Evolutionary conservation across 2,329 filamentous ascomycete species (phyloP), one percentile per base, ranked within the genome.

Genomic region (Pseudopyricularia cyperi): DNA sequence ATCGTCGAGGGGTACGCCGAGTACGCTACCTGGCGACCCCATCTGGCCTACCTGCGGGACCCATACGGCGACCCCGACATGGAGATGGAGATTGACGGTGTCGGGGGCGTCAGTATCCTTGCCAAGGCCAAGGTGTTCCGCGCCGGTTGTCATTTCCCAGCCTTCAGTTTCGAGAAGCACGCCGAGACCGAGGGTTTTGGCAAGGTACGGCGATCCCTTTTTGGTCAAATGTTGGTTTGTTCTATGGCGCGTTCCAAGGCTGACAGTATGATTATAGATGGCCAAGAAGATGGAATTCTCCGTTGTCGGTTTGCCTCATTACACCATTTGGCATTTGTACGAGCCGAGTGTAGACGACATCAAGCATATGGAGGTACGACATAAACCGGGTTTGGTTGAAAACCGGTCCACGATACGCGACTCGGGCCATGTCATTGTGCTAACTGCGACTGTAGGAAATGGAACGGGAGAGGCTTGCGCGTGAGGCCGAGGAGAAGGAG

Each of bases 281-380:
- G 88, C 93, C 15, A 93, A 89, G 67, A 84, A 88, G 55, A 97
- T 98, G 93, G 77, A 86, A 54, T 97, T 88, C 63, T 95, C 90
- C 0, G 93, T 98, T 17, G 86, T 98, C 54, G 93, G 93, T 32
- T 76, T 98, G 47, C 93, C 93, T 7, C 93, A 98, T 65, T 98
- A 98, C 68, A 95, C 89, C 1, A 96, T 98, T 58, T 98, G 93
- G 93, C 93, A 98, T 82, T 75, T 98, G 62, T 98, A 98, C 72
- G 93, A 98, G 68, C 93, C 93, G n/a, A 95, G 89, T 61, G 87
- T 96, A 15, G 93, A 98, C 62, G 93, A 98, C 62, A 87, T 97
- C 56, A 83, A 87, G 54, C 93, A 97, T 63, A 98, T 98, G 93
- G 91, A 90, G 72, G 81, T 83, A 66, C 54, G 71, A 62, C n/a